Conservation (phyloP, 2,329 filamentous ascomycete genomes). For the Drechmeria coniospora region DNA sequence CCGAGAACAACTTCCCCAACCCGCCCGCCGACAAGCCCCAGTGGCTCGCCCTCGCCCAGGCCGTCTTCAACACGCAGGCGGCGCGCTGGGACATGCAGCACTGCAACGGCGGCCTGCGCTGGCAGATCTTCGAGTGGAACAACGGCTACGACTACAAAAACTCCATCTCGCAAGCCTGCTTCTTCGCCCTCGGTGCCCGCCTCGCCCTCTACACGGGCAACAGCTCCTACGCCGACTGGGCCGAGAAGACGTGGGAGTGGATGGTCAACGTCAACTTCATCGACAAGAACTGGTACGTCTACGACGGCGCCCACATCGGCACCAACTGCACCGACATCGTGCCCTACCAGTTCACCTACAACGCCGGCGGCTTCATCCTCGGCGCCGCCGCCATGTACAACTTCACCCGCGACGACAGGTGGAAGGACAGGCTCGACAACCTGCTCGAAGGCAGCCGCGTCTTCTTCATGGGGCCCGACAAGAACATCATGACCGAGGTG, state of each 20-base stretch:
- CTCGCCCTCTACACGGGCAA: slow-evolving; percentile 67
- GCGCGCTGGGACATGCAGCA: slow-evolving; percentile 52
- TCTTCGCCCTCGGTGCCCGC: slow-evolving; percentile 49
- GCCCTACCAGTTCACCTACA: slow-evolving; percentile 54
- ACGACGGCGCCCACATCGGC: slow-evolving; percentile 43
- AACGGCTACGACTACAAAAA: slow-evolving; percentile 68
- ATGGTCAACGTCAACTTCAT: slow-evolving; percentile 42
- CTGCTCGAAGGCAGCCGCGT: slow-evolving; percentile 36
- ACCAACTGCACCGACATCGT: slow-evolving; percentile 42
- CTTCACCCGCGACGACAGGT: slow-evolving; percentile 33
- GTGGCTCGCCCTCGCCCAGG: slow-evolving; percentile 60
- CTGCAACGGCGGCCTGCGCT: slow-evolving; percentile 64
- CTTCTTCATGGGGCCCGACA: slow-evolving; percentile 37
- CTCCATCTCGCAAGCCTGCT: slow-evolving; percentile 45
- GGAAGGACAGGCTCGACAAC: slow-evolving; percentile 42
- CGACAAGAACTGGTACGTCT: slow-evolving; percentile 41
- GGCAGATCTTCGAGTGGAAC: slow-evolving; percentile 78
- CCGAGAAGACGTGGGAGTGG: slow-evolving; percentile 58
- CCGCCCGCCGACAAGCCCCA: slow-evolving; percentile 39
- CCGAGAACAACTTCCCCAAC: slow-evolving; percentile 52
- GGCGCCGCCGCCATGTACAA: slow-evolving; percentile 58
- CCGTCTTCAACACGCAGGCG: slow-evolving; percentile 68
- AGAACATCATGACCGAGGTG: slow-evolving; percentile 46
- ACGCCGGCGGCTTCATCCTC: slow-evolving; percentile 49
- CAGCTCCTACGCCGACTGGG: slow-evolving; percentile 63